Percentiles rank a stretch among this genome's conserved stretches.
These are phyloP conservation scores for Mycogone perniciosa DNA, from an alignment of 2,329 filamentous ascomycete genomes.

Conservation along the genomic window DNA sequence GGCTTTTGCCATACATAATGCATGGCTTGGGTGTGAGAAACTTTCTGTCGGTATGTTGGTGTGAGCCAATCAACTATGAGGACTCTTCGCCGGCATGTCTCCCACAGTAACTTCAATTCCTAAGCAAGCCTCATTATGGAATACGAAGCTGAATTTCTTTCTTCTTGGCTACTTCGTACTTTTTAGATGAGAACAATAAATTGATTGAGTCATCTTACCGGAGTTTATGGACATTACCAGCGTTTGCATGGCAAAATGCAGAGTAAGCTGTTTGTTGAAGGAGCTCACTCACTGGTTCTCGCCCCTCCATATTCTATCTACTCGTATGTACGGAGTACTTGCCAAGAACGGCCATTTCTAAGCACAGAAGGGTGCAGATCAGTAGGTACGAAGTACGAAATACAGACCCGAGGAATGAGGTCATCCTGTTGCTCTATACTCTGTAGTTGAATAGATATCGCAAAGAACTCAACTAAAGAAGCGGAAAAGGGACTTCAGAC, in stretches of 20 bases:
- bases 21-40: no score
- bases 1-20: no score
- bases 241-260: not conserved
- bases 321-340: no score
- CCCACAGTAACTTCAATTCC: not conserved
- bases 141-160: no score
- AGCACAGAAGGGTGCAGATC: not conserved
- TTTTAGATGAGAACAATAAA: not conserved
- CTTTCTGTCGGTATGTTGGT: no score
- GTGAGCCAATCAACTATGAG: no score
- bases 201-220: not conserved
- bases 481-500: not conserved
- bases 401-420: not conserved
- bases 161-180: no score
- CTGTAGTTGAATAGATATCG: not conserved
- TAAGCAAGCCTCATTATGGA: no score
- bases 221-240: no score
- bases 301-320: not conserved
- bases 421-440: not conserved
- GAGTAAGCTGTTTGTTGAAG: not conserved
- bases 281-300: not conserved
- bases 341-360: constrained; percentile 7
- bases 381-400: not conserved
- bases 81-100: not conserved
- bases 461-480: constrained; percentile 2